Evolutionary conservation across 306 rosid species (phyloP), one percentile per base, ranked within the genome.

Genomic region (Prunus salicina): DNA sequence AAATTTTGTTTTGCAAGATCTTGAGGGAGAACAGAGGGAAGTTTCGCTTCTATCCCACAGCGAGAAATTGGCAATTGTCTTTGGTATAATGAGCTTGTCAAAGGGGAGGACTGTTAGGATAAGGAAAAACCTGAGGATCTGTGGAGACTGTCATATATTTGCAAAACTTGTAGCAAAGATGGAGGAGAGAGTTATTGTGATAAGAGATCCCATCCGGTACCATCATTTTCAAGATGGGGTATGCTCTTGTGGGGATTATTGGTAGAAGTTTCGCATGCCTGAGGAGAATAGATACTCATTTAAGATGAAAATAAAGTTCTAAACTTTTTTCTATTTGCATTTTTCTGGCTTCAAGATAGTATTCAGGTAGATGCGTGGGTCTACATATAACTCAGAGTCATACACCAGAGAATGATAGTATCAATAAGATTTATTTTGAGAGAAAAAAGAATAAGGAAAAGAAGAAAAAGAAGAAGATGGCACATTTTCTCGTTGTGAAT

Each of bases 171-270:
- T 86, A 12, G 66, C 96, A 3, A 86, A 88, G 74, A 71, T 83
- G 75, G 97, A 89, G 80, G 75, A 85, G 69, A 77, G 96, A 22
- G 79, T 43, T 24, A 90, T 93, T 64, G 96, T 91, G 79, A 85
- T 93, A 52, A 82, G 98, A 82, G 98, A 93, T 72, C 96, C 98
- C 27, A 82, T 93, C 47, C 86, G 98, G 13, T 93, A 91, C 82
- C 98, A 93, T 85, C 98, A 91, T 83, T 90, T 93, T 82, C 90
- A 24, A 81, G 86, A 85, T 72, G 96, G 94, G 22, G 74, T 67
- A 30, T 93, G 98, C 87, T 93, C 96, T 22, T 93, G 96, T 74
- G 90, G 93, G 76, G 98, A 93, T 79, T 93, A 89, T 81, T 93
- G 94, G 96, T 91, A 86, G 82, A 71, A 10, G 56, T 1, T 38